phyloP scores from a whole-genome alignment of 345 rosid species.

The Lumnitzera littorea region DNA sequence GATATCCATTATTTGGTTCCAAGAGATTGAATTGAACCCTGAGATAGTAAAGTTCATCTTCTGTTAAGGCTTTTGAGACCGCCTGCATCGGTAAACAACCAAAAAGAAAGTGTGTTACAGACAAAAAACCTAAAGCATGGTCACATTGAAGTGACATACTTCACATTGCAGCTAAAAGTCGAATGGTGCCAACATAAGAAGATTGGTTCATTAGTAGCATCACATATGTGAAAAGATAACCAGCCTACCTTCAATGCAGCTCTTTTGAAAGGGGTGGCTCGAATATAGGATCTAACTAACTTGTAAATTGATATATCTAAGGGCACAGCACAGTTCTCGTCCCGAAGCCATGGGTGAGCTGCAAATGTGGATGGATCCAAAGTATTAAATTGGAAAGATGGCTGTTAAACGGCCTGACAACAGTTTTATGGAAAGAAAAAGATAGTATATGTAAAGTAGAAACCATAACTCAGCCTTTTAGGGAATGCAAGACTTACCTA shows the following conservation, averaged over 20 bases:
- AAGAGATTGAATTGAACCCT: conserved; percentile 69
- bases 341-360: conserved; percentile 93
- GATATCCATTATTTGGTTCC: conserved; percentile 77
- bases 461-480: not conserved
- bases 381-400: not conserved
- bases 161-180: no score
- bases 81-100: conserved; percentile 44
- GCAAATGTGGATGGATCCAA: conserved; percentile 11
- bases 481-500: conserved; percentile 37
- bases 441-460: not conserved
- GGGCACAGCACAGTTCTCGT: conserved; percentile 47
- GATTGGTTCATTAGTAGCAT: not conserved
- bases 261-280: conserved; percentile 65
- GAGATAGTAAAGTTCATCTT: conserved; percentile 71
- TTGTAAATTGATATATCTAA: conserved; percentile 76
- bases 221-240: conserved; percentile 1
- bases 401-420: not conserved
- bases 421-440: not conserved
- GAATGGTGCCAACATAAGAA: not conserved
- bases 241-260: conserved; percentile 74
- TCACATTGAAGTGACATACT: not conserved
- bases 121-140: not conserved
- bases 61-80: conserved; percentile 84
- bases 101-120: conserved; percentile 4
- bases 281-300: conserved; percentile 66